Evolutionary conservation across 2,329 filamentous ascomycete species (phyloP).

Genomic region (Ophiocordyceps camponoti-leonardi): DNA sequence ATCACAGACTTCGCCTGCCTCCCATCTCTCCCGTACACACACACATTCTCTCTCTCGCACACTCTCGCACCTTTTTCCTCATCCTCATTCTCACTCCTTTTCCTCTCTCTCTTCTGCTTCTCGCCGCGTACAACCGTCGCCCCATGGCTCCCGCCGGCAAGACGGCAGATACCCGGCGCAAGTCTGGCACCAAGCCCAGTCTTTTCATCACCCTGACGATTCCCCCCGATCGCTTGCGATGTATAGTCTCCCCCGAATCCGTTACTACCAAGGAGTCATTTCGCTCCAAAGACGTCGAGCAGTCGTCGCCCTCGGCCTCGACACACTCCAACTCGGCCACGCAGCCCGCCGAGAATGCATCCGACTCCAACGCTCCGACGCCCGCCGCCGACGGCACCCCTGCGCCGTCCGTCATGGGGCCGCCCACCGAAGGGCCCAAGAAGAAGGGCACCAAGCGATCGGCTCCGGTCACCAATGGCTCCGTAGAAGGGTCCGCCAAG

Average conservation of each 20-base stretch:
- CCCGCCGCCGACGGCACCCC: slow-evolving; percentile 39
- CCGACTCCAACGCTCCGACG: slow-evolving; percentile 42
- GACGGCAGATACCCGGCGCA: slow-evolving; percentile 17
- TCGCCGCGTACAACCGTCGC: not conserved
- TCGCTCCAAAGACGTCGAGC: slow-evolving; percentile 19
- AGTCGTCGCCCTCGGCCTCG: slow-evolving; percentile 30
- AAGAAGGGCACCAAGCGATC: slow-evolving; percentile 62
- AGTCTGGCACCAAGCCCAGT: slow-evolving; percentile 17
- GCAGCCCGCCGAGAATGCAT: slow-evolving; percentile 32
- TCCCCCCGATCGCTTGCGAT: slow-evolving; percentile 29
- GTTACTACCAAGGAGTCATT: slow-evolving; percentile 19
- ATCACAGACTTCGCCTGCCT: not conserved
- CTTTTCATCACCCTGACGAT: slow-evolving; percentile 36
- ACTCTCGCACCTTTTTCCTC: not conserved
- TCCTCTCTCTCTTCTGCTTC: not conserved
- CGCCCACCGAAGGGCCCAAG: slow-evolving; percentile 44
- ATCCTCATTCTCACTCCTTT: not conserved
- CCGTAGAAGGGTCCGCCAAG: slow-evolving; percentile 46
- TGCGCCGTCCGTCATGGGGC: slow-evolving; percentile 38
- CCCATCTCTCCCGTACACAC: not conserved
- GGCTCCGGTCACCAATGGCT: slow-evolving; percentile 31
- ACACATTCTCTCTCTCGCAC: not conserved
- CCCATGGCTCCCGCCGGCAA: slow-evolving; percentile 19
- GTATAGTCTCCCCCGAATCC: slow-evolving; percentile 26
- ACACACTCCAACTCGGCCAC: slow-evolving; percentile 16